Evolutionary conservation across 768 basidiomycete genomes (phyloP), one percentile per base, ranked within the genome.

Genomic region (Tremella yokohamensis): DNA sequence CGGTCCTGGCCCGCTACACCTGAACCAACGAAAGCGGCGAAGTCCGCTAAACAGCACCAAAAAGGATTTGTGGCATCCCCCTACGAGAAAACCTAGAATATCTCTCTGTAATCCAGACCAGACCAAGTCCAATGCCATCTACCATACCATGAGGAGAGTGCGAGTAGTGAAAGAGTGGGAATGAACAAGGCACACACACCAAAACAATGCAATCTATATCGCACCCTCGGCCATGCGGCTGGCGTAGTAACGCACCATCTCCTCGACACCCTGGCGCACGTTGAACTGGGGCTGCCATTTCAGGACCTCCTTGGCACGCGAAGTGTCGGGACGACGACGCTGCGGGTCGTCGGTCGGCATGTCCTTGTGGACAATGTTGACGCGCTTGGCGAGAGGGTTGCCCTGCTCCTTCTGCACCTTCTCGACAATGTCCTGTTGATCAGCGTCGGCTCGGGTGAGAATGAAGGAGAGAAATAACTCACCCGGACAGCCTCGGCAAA

Each of bases 231-330:
- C 42, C n/a, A 45, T 45, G n/a, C 42, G 42, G 22, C n/a, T 22
- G 22, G 42, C 42, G 15, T 45, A 45, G 42, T 45, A 45, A 15
- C 42, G 42, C 22, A 45, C 42, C 42, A 16, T 52, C 38, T 52
- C 92, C 79, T 91, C 90, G 50, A 97, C 77, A 24, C 93, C 93
- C 85, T 90, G 91, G 63, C 84, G 83, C 49, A 96, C 88, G 26
- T 86, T 87, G 90, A 92, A 99, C 69, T 85, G 82, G 12, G 94
- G 91, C 75, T 94, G 85, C 96, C 96, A 99, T 15, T 82, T 79
- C 42, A 99, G 83, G 25, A 80, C 75, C 69, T 88, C 82, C 78
- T 89, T 90, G 54, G 96, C 96, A 48, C 91, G 82, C 15, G 88
- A 85, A 19, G 91, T 97, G 76, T 98, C 94, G 40, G 96, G 90